These are phyloP conservation scores for Hypoxylon trugodes DNA, from an alignment of 495 filamentous ascomycete genomes.

Conservation along the genomic window DNA sequence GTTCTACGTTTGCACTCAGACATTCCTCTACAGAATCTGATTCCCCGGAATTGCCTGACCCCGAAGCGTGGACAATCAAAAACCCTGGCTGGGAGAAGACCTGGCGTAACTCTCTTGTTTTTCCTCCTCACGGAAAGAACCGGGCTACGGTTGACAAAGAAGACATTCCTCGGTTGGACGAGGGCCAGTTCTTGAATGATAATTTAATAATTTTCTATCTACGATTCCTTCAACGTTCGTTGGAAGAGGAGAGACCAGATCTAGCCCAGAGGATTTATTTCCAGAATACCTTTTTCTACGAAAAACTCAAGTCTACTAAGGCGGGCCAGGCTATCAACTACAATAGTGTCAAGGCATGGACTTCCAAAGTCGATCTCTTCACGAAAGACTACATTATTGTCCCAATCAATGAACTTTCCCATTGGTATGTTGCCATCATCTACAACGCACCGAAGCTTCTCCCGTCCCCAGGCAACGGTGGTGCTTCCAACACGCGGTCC, in stretches of 20 bases:
- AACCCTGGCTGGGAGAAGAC: conserved; percentile 52
- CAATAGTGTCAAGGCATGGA: conserved; percentile 87
- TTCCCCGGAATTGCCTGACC: conserved; percentile 19
- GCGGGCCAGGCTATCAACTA: conserved; percentile 72
- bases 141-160: conserved; percentile 78
- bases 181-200: conserved; percentile 90
- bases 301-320: conserved; percentile 68
- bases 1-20: conserved; percentile 13
- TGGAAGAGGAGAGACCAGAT: conserved; percentile 63
- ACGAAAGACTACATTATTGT: conserved; percentile 88
- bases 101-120: conserved; percentile 71
- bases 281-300: conserved; percentile 92
- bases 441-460: conserved; percentile 78
- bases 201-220: conserved; percentile 90
- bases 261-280: conserved; percentile 76
- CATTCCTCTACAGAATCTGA: conserved; percentile 16
- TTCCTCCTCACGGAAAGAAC: conserved; percentile 71
- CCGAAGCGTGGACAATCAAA: conserved; percentile 53
- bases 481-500: conserved; percentile 26
- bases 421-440: conserved; percentile 97
- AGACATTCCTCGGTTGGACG: conserved; percentile 82
- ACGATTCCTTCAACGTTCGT: conserved; percentile 72
- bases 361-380: conserved; percentile 84
- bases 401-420: conserved; percentile 83
- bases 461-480: conserved; percentile 42